Base-by-base conservation (phyloP, 164 flowering plant genomes). In the Pachysandra terminalis region DNA sequence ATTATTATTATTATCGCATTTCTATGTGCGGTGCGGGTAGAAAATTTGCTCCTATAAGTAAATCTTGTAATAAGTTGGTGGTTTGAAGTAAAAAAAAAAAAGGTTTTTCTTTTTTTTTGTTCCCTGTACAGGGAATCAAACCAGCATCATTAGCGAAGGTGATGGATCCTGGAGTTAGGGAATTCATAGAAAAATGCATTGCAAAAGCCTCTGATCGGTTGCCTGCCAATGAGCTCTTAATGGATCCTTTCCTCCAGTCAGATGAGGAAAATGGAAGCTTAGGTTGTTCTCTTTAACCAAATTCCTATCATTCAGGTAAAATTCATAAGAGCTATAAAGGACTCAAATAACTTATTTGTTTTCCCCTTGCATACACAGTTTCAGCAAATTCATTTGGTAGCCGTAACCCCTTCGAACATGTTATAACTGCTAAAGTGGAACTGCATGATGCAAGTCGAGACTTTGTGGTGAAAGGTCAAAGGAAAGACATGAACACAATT, bases 81-180 rank as follows among this genome's bases (percentile, higher is more conserved):
- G 37, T 32, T 32, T 32, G 37, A 32, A 32, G 7, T 3, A 3
- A 32, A 32, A 32, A 32, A 32, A 32, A 7, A 7, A 7, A n/a
- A n/a, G n/a, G n/a, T n/a, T n/a, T n/a, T n/a, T n/a, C n/a, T n/a
- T n/a, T n/a, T 2, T 63, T 21, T 28, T 59, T 12, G n/a, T 28
- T 66, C 56, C 66, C 64, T 73, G 55, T 64, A n/a, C 61, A 96
- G 98, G 99, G 99, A 76, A 77, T 86, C 58, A 96, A 88, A 71
- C 99, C 99, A 21, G 93, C 93, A 28, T 88, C 99, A n/a, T 73
- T 96, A 74, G 87, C 75, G 61, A 96, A 88, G 79, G 99, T 96
- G 68, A 82, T 73, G 27, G 91, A 93, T 82, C 84, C 80, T 68
- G 78, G 59, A 59, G 89, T 93, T 27, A 84, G 72, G 74, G 71